Evolutionary conservation across 768 basidiomycete genomes (phyloP), one percentile per base, ranked within the genome.

Genomic region (Daedaleopsis nitida): DNA sequence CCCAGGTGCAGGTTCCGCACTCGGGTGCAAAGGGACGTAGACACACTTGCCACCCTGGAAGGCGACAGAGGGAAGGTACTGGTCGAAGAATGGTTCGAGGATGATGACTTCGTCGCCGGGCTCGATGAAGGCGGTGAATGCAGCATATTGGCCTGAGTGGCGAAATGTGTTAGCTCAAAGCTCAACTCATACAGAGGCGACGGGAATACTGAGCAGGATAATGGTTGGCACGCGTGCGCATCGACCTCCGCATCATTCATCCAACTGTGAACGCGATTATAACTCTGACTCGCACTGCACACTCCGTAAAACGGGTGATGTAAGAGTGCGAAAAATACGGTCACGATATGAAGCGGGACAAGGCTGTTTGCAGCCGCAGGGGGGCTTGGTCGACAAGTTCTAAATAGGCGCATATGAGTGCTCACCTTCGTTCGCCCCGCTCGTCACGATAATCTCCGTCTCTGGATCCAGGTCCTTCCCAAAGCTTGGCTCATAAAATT

Each of bases 1-100:
- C 27, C 75, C 68, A 7, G 76, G 71, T 10, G 53, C 55, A 16
- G 55, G 32, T 17, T 58, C 60, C 13, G 75, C 67, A 21, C 94
- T 91, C 0, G 96, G 96, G 68, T 97, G 96, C 23, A 99, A 80
- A 4, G 96, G 96, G 12, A 99, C 94, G 70, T 92, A 98, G 44
- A 97, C 88, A 14, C 95, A 94, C 65, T 84, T 88, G 53, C 94
- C 96, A 35, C 92, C 92, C 67, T 96, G 94, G 84, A 98, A 96
- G 24, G 88, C 89, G 59, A 96, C 88, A 14, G 91, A 92, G 23
- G 94, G 88, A 50, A 94, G 82, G 72, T 95, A 96, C 72, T 96
- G 95, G 72, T 98, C 95, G 71, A 96, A 98, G 81, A 94, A 97
- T 1, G 95, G 96, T 74, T 98, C 96, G 70, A 98, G 94, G 83